phyloP scores from a whole-genome alignment of 345 rosid genomes.

The Lepidium didymum region DNA sequence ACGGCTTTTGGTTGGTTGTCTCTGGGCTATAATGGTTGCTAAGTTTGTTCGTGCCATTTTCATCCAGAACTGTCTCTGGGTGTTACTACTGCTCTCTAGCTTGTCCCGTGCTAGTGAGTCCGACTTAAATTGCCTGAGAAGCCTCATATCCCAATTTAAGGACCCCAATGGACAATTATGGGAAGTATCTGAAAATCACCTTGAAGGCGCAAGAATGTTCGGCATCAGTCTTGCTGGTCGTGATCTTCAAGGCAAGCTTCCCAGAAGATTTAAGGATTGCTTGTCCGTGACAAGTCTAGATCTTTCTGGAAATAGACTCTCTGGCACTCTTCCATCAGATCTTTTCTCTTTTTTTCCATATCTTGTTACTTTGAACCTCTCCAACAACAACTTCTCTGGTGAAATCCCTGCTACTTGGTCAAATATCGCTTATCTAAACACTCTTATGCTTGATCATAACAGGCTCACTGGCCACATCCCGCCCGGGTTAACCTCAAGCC shows the following conservation, averaged over 20 bases:
- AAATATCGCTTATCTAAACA: neutral
- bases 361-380: conserved; percentile 5
- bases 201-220: too few species aligned
- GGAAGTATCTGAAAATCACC: conserved; percentile 19
- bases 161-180: conserved; percentile 39
- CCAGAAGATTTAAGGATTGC: conserved; percentile 15
- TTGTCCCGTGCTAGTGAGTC: conserved; percentile 30
- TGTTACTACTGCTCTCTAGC: conserved; percentile 28
- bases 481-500: neutral
- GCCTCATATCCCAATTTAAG: conserved; percentile 30
- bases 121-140: conserved; percentile 49
- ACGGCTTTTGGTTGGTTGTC: conserved; percentile 4
- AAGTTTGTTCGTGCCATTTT: conserved; percentile 1
- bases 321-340: conserved; percentile 15
- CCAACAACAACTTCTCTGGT: conserved; percentile 22
- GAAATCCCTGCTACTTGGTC: conserved; percentile 3
- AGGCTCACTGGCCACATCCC: conserved; percentile 13
- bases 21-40: conserved; percentile 16
- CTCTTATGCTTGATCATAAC: conserved; percentile 13
- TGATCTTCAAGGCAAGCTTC: conserved; percentile 29
- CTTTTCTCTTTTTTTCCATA: neutral
- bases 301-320: conserved; percentile 19
- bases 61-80: conserved; percentile 28
- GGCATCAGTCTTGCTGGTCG: conserved; percentile 12
- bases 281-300: neutral